A percentile compares a stretch with the other conserved stretches of the same genome.
These are phyloP conservation scores for Agrostemma githago DNA, from an alignment of 148 eudicot species.

Conservation along the genomic window DNA sequence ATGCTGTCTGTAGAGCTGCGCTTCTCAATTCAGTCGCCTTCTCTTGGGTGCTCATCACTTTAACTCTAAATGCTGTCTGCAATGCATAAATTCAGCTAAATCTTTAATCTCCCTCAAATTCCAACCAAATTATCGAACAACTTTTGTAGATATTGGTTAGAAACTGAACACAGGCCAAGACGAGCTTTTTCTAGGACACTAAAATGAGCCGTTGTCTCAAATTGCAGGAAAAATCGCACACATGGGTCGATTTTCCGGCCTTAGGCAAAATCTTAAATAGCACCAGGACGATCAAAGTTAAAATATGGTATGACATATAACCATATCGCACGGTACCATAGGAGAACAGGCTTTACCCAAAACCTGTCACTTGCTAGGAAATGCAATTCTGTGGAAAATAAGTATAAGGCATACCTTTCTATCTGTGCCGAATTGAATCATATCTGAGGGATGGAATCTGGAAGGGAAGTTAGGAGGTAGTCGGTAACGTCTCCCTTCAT, in stretches of 20 bases:
- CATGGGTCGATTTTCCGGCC: not conserved
- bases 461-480: constrained; percentile 69
- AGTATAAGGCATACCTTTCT: constrained; percentile 38
- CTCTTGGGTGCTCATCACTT: constrained; percentile 36
- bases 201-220: too few relatives aligned
- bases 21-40: constrained; percentile 26
- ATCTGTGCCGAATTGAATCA: constrained; percentile 72
- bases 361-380: not conserved
- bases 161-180: not conserved
- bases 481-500: constrained; percentile 67
- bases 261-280: not conserved
- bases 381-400: not conserved
- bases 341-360: not conserved
- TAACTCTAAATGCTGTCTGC: constrained; percentile 59
- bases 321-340: not conserved
- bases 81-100: not conserved
- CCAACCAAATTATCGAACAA: too few relatives aligned
- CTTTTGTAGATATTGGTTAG: not conserved
- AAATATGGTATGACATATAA: not conserved
- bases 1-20: constrained; percentile 35
- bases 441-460: constrained; percentile 68
- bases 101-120: too few relatives aligned
- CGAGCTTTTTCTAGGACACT: not conserved
- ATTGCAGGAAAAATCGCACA: too few relatives aligned
- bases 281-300: not conserved